Evolutionary conservation across 2,329 filamentous ascomycete genomes (phyloP).

Genomic region (Talaromyces funiculosus): DNA sequence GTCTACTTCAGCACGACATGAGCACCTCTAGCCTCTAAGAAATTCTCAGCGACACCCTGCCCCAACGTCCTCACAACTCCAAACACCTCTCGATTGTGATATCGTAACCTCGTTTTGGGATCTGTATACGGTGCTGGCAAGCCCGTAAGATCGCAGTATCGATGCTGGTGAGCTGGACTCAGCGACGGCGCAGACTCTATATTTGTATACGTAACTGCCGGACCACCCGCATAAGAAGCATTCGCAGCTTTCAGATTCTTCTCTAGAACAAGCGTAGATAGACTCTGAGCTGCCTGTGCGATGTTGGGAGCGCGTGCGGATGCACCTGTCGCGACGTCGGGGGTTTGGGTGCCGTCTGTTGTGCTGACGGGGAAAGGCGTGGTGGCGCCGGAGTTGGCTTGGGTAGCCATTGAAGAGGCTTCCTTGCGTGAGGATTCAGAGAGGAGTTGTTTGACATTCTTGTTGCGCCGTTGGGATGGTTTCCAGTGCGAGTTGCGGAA

Average conservation of each 20-base stretch:
- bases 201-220: slow-evolving; percentile 85
- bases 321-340: slow-evolving; percentile 42
- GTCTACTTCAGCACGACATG: slow-evolving; percentile 82
- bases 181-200: slow-evolving; percentile 91
- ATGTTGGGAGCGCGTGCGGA: slow-evolving; percentile 60
- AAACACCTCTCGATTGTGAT: slow-evolving; percentile 92
- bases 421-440: slow-evolving; percentile 83
- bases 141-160: slow-evolving; percentile 95
- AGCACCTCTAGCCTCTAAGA: slow-evolving; percentile 81
- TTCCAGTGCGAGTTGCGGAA: slow-evolving; percentile 91
- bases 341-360: slow-evolving; percentile 38
- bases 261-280: slow-evolving; percentile 83
- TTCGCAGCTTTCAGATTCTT: slow-evolving; percentile 53
- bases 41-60: slow-evolving; percentile 78
- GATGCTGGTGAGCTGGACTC: slow-evolving; percentile 68
- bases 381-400: slow-evolving; percentile 72
- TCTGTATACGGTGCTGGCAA: slow-evolving; percentile 87
- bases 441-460: slow-evolving; percentile 95
- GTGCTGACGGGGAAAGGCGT: slow-evolving; percentile 52
- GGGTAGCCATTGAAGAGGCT: slow-evolving; percentile 78
- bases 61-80: slow-evolving; percentile 71
- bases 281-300: slow-evolving; percentile 78
- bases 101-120: slow-evolving; percentile 87
- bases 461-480: slow-evolving; percentile 91
- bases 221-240: slow-evolving; percentile 43